These are phyloP conservation scores for Coemansia sp. DNA, from an alignment of 192 early-diverging fungal genomes.

Conservation along the genomic window DNA sequence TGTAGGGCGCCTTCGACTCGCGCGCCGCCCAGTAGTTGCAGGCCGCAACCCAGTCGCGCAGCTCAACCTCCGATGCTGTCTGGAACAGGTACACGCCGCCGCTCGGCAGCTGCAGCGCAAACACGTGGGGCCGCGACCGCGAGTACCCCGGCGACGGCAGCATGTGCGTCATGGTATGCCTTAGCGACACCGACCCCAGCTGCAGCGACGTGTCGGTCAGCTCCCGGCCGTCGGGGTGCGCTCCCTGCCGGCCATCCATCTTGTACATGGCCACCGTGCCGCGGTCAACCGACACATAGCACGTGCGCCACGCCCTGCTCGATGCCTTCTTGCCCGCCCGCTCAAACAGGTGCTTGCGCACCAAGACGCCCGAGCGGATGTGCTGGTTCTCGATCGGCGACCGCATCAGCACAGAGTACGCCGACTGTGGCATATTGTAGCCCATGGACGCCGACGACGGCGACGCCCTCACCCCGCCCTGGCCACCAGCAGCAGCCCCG, in stretches of 20 bases:
- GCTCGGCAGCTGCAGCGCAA: conserved; percentile 78
- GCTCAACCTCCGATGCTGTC: conserved; percentile 62
- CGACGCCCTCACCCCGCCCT: conserved; percentile 25
- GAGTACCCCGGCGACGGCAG: conserved; percentile 86
- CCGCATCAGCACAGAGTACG: conserved; percentile 40
- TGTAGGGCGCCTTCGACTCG: conserved; percentile 80
- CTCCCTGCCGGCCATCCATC: conserved; percentile 58
- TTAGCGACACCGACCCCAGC: conserved; percentile 59
- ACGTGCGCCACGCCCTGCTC: conserved; percentile 83
- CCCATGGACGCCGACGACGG: conserved; percentile 44
- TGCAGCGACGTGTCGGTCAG: conserved; percentile 56
- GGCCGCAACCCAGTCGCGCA: conserved; percentile 80
- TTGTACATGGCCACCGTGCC: conserved; percentile 84
- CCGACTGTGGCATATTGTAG: conserved; percentile 16
- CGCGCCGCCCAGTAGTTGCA: conserved; percentile 96
- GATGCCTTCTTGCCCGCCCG: conserved; percentile 73
- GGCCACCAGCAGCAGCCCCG: conserved; percentile 1
- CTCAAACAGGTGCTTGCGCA: conserved; percentile 85
- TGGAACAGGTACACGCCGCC: conserved; percentile 94
- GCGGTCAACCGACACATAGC: conserved; percentile 69
- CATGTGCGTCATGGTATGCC: conserved; percentile 81
- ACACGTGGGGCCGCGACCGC: conserved; percentile 71
- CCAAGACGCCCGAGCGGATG: conserved; percentile 61
- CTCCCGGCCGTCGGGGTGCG: conserved; percentile 48
- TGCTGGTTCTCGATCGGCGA: conserved; percentile 53